These are phyloP conservation scores for Quercus bicolor DNA, from an alignment of 306 rosid genomes.

Conservation along the genomic window DNA sequence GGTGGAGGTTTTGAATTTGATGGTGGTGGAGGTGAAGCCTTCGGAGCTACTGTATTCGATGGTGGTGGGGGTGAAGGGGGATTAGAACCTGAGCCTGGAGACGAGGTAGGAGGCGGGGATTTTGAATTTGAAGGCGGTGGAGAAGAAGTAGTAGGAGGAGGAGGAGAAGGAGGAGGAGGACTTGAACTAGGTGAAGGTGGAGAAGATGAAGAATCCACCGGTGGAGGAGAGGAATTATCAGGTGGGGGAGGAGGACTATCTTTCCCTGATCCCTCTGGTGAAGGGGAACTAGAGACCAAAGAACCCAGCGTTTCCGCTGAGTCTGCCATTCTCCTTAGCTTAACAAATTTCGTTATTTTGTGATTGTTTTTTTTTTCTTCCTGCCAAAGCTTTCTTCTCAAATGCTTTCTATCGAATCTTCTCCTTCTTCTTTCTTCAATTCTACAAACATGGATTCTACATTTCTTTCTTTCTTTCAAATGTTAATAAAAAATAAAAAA, in stretches of 20 bases:
- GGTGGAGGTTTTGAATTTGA: slow-evolving; percentile 13
- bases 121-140: background rate
- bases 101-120: background rate
- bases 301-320: slow-evolving; percentile 5
- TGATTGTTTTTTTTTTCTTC: background rate
- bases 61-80: background rate
- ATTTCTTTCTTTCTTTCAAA: background rate
- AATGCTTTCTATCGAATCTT: background rate
- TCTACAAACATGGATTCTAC: background rate
- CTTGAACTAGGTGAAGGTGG: background rate
- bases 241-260: background rate
- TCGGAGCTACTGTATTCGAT: background rate
- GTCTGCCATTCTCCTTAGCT: background rate
- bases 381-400: background rate
- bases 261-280: background rate
- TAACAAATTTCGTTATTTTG: no score
- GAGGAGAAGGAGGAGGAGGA: background rate
- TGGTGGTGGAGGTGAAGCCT: background rate
- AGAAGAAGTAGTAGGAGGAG: background rate
- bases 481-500: background rate
- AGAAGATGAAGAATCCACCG: background rate
- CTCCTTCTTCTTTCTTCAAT: no score
- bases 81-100: background rate
- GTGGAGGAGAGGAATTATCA: slow-evolving; percentile 9
- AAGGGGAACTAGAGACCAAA: background rate